Evolutionary conservation across 2,329 filamentous ascomycete species (phyloP), one percentile per base, ranked within the genome.

Genomic region (Fusarium verticillioides): DNA sequence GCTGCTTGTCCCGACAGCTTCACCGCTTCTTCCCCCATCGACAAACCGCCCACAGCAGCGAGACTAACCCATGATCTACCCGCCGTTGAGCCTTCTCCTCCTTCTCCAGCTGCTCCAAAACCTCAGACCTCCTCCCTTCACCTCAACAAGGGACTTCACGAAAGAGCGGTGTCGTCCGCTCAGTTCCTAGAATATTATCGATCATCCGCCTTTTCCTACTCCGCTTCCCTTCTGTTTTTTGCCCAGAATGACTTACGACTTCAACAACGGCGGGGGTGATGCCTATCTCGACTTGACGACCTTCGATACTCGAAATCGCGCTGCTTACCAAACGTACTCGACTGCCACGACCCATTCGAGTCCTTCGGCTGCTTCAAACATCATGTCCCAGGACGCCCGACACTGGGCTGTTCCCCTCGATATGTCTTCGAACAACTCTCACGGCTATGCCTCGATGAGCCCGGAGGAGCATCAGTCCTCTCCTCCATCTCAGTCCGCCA

Each of bases 231-330:
- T 77, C 77, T 79, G 75, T 72, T 74, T 80, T 77, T 78, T 79
- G 76, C 75, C 78, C 81, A 85, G 80, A 79, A 85, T 85, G 89
- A 87, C 86, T 83, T 87, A 88, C 85, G 87, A 91, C 80, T 91
- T 89, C 84, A 87, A 87, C 80, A 84, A 85, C 80, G 85, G 85
- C 82, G 81, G 82, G 79, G 86, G 85, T 82, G 88, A 91, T 81
- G 87, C 85, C 80, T 86, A 91, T 79, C 80, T 91, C 79, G 89
- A 91, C 79, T 84, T 91, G 79, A 86, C 65, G 42, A 68, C 83
- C 77, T 91, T 87, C 83, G 87, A 91, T 80, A 86, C 86, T 78
- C 86, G 86, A 79, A 89, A 88, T 79, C 85, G 87, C 73, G 85
- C 84, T 81, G 85, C 84, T 59, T 84, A 77, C 75, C 75, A 78